Percentiles rank a stretch among this genome's conserved stretches.
Evolutionary conservation across 1,284 basidiomycete genomes (phyloP).

Genomic region (Phellopilus nigrolimitatus): DNA sequence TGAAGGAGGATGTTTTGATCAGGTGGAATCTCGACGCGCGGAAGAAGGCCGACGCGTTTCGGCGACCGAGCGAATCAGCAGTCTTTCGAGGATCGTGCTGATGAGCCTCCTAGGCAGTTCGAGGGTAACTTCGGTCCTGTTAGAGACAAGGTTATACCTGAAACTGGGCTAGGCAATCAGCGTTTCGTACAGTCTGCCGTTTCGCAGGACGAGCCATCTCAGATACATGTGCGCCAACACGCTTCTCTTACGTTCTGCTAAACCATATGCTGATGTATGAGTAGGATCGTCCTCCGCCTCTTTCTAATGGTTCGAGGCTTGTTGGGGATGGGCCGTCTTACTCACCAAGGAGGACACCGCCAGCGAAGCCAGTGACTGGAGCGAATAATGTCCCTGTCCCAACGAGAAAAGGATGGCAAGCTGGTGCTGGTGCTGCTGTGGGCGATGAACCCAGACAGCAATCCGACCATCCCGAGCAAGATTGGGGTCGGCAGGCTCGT

Average conservation of each 20-base stretch:
- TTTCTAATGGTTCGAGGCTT: background rate
- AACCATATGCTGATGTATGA: background rate
- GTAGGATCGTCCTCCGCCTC: conserved; percentile 1
- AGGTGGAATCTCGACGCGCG: background rate
- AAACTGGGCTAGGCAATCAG: too few relatives aligned
- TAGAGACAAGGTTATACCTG: background rate
- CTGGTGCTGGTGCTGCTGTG: background rate
- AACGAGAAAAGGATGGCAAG: conserved; percentile 3
- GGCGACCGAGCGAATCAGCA: background rate
- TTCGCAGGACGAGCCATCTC: background rate
- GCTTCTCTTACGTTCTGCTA: background rate
- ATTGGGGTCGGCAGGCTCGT: background rate
- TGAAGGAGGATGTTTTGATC: background rate
- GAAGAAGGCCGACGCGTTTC: background rate
- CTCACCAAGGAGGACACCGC: background rate
- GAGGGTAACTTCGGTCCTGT: background rate
- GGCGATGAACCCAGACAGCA: too few relatives aligned
- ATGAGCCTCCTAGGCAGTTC: background rate
- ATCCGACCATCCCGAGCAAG: background rate
- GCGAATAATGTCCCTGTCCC: conserved; percentile 14
- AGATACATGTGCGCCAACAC: background rate
- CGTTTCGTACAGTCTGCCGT: background rate
- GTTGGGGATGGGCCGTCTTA: background rate
- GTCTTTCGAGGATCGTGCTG: background rate
- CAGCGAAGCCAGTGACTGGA: conserved; percentile 8